A percentile compares a stretch with the other conserved stretches of the same genome.
These are phyloP conservation scores for Neonectria magnoliae DNA, from an alignment of 2,329 filamentous ascomycete species.

Conservation along the genomic window DNA sequence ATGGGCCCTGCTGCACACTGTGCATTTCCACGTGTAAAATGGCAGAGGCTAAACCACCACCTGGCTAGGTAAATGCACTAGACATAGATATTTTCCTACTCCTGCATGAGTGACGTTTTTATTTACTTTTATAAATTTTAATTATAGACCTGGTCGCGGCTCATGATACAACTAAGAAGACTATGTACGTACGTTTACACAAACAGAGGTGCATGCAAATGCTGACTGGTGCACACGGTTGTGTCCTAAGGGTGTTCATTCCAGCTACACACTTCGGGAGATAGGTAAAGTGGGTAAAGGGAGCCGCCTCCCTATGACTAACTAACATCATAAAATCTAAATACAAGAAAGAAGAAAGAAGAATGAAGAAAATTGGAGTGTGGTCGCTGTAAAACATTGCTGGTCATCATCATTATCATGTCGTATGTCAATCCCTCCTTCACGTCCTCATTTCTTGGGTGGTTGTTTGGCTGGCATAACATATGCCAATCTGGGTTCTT, in stretches of 20 bases:
- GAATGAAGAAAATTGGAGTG: slow-evolving; percentile 14
- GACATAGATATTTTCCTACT: background rate
- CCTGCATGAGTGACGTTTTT: too few relatives aligned
- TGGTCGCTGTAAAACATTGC: slow-evolving; percentile 18
- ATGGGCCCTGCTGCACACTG: slow-evolving; percentile 21
- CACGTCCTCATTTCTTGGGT: background rate
- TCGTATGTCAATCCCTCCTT: slow-evolving; percentile 7
- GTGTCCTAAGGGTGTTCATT: slow-evolving; percentile 5
- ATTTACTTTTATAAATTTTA: too few relatives aligned
- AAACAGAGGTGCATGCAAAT: background rate
- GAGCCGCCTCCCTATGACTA: background rate
- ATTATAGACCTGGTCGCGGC: background rate
- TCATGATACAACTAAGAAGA: background rate
- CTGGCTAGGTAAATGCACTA: background rate
- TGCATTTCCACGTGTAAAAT: slow-evolving; percentile 12
- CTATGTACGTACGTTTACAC: background rate
- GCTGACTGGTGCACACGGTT: background rate
- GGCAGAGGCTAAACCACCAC: background rate
- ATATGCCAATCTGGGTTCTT: slow-evolving; percentile 41
- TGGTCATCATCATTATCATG: slow-evolving; percentile 30
- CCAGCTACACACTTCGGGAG: background rate
- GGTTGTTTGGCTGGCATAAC: slow-evolving; percentile 33
- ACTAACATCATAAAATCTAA: slow-evolving; percentile 1
- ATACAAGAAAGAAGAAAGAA: slow-evolving; percentile 8
- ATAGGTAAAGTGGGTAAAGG: background rate